Evolutionary conservation across 2,329 filamentous ascomycete species (phyloP).

Genomic region (Corynespora cassiicola): DNA sequence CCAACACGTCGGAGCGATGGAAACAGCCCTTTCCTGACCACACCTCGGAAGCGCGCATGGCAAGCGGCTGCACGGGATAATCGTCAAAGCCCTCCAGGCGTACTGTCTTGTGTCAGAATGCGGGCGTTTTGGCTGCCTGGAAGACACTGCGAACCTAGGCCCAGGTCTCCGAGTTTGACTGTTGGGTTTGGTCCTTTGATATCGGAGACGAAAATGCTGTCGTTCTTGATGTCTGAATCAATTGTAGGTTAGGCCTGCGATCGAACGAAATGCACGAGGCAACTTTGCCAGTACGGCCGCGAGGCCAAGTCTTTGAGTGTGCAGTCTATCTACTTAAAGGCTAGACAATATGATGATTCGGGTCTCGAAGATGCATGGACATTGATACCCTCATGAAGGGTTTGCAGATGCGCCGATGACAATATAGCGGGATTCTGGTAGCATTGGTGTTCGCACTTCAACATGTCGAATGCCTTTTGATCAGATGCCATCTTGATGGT

Average conservation of each 20-base stretch:
- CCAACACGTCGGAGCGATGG: constrained; percentile 9
- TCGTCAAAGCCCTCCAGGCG: constrained; percentile 6
- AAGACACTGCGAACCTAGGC: not conserved
- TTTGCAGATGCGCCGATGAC: constrained; percentile 6
- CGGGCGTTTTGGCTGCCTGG: not conserved
- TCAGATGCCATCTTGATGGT: constrained; percentile 4
- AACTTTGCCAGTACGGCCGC: constrained; percentile 4
- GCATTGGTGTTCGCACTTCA: constrained; percentile 8
- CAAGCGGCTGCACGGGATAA: constrained; percentile 6
- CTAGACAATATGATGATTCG: constrained; percentile 3
- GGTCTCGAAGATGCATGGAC: constrained; percentile 1
- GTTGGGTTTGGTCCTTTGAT: constrained; percentile 3
- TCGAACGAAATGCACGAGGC: constrained; percentile 4
- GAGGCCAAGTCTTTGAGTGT: constrained; percentile 8
- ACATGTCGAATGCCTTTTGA: constrained; percentile 2
- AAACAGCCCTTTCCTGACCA: constrained; percentile 11
- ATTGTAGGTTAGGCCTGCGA: constrained; percentile 5
- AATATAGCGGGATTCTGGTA: constrained; percentile 5
- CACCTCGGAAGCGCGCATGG: constrained; percentile 9
- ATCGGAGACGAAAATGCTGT: constrained; percentile 9
- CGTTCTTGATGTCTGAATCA: constrained; percentile 7
- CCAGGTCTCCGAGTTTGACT: constrained; percentile 7
- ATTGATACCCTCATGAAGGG: constrained; percentile 7
- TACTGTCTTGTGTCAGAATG: constrained; percentile 3
- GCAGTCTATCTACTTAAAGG: constrained; percentile 7